Conservation (phyloP, 129 eudicot genomes). For the Flaveria ramosissima region DNA sequence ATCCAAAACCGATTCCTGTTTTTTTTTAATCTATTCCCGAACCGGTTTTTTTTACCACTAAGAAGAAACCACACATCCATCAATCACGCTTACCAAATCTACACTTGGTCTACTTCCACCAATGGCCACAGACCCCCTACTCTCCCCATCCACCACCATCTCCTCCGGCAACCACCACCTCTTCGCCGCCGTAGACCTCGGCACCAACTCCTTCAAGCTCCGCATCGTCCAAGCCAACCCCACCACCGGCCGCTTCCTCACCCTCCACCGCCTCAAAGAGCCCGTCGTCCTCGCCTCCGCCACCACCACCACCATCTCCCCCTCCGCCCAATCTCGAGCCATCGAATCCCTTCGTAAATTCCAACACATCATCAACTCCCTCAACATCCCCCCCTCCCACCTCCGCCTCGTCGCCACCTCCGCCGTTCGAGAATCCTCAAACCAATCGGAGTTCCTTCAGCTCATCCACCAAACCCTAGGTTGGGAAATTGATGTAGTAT, state of each 20-base stretch:
- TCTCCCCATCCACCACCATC: constrained; percentile 30
- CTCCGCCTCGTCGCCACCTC: constrained; percentile 87
- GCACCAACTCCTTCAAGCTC: constrained; percentile 88
- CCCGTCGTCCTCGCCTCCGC: constrained; percentile 64
- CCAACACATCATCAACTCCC: constrained; percentile 44
- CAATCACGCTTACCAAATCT: neutral
- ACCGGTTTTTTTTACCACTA: no score
- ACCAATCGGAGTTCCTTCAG: constrained; percentile 43
- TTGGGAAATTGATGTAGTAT: constrained; percentile 48
- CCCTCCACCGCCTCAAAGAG: constrained; percentile 54
- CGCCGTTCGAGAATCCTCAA: constrained; percentile 71
- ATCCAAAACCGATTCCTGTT: no score
- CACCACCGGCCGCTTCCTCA: constrained; percentile 60
- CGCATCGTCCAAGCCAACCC: constrained; percentile 62
- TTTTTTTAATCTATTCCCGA: no score
- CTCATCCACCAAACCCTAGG: constrained; percentile 48
- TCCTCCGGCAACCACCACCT: constrained; percentile 33
- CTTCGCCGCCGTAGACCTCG: constrained; percentile 80
- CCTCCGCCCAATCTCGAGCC: constrained; percentile 49
- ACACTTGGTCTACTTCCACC: neutral
- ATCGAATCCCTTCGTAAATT: constrained; percentile 51
- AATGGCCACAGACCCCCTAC: constrained; percentile 27
- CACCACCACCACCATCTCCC: constrained; percentile 47
- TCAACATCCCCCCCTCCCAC: constrained; percentile 46
- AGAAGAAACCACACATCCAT: no score